Base-by-base conservation (phyloP, 2,329 filamentous ascomycete species). In the Colletotrichum salicis region DNA sequence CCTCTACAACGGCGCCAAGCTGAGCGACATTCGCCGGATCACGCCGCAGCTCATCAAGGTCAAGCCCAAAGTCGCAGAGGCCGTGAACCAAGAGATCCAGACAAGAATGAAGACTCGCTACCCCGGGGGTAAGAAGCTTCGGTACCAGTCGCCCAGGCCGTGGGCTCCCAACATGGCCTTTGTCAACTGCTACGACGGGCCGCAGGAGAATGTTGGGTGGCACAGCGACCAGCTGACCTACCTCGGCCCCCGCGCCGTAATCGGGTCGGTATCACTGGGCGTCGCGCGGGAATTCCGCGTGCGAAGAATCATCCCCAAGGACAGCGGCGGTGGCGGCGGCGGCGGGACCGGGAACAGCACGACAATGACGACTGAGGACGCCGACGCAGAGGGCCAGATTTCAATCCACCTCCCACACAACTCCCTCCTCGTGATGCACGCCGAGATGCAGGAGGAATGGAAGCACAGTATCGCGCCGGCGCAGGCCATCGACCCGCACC, bases 361-460 rank as follows among this genome's bases (percentile, higher is more conserved):
- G 52, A 71, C 7, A 19, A 22, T 4, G 41, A 22, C 41, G 41
- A 8, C 78, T 78, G 80, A 83, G 3, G 83, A 86, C 13, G 84
- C 88, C 1, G 92, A 96, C 74, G 86, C 88, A 0, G 90, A 93
- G 77, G 96, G 95, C 4, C 95, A 97, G 79, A 96, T 98, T 70
- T 91, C 94, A 1, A 96, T 98, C 55, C 94, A 98, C 76, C 89
- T 98, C 0, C 96, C 96, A 0, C 96, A 98, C 81, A 98, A 98
- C 80, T 97, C 94, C 0, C 87, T 98, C 0, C 87, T 99, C 0
- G 87, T 98, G 11, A 98, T 99, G 96, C 95, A 98, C 78, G 95
- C 96, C 1, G 94, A 97, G 79, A 98, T 97, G 94, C 96, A 98
- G 79, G 96, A 98, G 79, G 92, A 93, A 78, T 98, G 95, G 95